Base-by-base conservation (phyloP, 176 grass and related monocot genomes). In the Dactylis glomerata region DNA sequence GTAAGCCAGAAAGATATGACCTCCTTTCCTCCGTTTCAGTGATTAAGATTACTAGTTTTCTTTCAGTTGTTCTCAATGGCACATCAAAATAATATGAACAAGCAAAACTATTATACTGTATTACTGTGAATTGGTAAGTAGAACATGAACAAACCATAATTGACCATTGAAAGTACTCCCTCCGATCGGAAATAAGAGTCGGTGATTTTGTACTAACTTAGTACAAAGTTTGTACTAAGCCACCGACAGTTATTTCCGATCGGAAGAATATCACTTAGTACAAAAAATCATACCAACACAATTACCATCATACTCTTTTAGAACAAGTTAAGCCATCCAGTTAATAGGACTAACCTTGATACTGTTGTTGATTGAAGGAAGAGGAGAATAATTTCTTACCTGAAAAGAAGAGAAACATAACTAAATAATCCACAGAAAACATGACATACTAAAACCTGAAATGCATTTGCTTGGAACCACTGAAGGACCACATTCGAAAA, bases 281-380 rank as follows among this genome's bases (percentile, higher is more conserved):
- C 22, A 85, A 66, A 45, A 66, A 34, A 61, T 15, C 77, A 10
- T 45, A 80, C 17, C 15, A 72, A 83, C 10, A 32, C 32, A 31
- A 1, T 26, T 73, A 41, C 55, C 68, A 67, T n/a, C 26, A 32
- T 79, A 78, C 75, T 33, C 45, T 54, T 58, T 85, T 28, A 59
- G 8, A 76, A 44, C 68, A 59, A 50, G 57, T 59, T 20, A 62
- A 86, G 45, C 15, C 41, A 78, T 77, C 28, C 23, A 73, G 51
- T 76, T 78, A 82, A 13, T 81, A 86, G 68, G 24, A 87, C 85
- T 76, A 32, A 95, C 96, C 96, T 98, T 98, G 67, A 98, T 98
- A 65, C 93, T 95, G 62, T 98, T 98, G 85, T 95, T 98, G 54
- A 98, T 95, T 68, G 91, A 90, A 81, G 96, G 96, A 46, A 90